Percentiles rank a stretch among this genome's conserved stretches.
Conservation (phyloP, 2,329 filamentous ascomycete species). For the Clarireedia homoeocarpa region DNA sequence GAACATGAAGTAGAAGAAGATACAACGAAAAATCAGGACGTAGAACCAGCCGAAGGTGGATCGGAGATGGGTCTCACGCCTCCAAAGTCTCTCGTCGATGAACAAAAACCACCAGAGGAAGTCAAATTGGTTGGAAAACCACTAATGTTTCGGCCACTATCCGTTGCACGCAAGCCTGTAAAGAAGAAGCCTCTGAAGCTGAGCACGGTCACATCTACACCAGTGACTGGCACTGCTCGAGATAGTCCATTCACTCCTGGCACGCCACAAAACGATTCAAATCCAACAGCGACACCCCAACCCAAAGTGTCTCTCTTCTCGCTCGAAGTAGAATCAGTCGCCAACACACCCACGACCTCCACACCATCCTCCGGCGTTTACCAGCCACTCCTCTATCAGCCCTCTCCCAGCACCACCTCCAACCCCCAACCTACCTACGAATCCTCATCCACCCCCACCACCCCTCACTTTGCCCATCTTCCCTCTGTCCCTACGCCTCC, state of each 20-base stretch:
- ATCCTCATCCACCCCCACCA: slow-evolving; percentile 22
- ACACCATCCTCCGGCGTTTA: slow-evolving; percentile 32
- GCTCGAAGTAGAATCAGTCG: slow-evolving; percentile 37
- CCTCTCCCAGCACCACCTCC: background rate
- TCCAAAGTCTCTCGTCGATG: slow-evolving; percentile 43
- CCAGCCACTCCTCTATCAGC: slow-evolving; percentile 42
- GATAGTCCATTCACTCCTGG: slow-evolving; percentile 13
- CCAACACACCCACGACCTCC: background rate
- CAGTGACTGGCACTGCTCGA: slow-evolving; percentile 20
- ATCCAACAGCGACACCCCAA: slow-evolving; percentile 45
- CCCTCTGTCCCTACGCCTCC: slow-evolving; percentile 21
- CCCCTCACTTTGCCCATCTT: slow-evolving; percentile 18
- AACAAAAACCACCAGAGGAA: slow-evolving; percentile 50
- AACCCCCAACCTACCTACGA: slow-evolving; percentile 20
- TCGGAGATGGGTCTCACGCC: slow-evolving; percentile 32
- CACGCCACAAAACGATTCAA: slow-evolving; percentile 7
- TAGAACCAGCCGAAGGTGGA: slow-evolving; percentile 21
- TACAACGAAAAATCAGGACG: slow-evolving; percentile 19
- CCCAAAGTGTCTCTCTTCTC: slow-evolving; percentile 67
- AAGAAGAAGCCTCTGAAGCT: slow-evolving; percentile 48
- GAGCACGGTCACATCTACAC: slow-evolving; percentile 15
- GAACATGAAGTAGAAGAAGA: slow-evolving; percentile 13
- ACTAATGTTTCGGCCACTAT: slow-evolving; percentile 83
- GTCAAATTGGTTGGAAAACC: slow-evolving; percentile 69
- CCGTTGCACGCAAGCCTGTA: slow-evolving; percentile 66